Evolutionary conservation across 495 filamentous ascomycete genomes (phyloP).

Genomic region (Ramalina peruviana): DNA sequence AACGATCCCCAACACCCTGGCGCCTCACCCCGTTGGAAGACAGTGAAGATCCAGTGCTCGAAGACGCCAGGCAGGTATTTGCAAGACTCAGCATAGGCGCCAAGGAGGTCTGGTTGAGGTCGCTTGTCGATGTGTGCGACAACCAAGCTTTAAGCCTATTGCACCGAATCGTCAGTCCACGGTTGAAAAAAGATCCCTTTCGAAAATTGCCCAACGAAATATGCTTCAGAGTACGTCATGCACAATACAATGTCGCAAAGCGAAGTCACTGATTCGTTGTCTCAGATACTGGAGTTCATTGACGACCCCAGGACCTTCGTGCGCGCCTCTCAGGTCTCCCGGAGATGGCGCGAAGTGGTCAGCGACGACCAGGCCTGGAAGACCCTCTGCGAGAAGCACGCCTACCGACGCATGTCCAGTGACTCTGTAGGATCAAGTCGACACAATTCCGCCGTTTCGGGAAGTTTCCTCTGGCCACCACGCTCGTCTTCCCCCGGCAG

Average conservation of each 20-base stretch:
- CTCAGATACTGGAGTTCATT: slow-evolving; percentile 77
- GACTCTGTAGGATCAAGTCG: slow-evolving; percentile 22
- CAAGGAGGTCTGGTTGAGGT: slow-evolving; percentile 56
- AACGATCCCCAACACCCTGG: slow-evolving; percentile 44
- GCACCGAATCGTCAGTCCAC: slow-evolving; percentile 78
- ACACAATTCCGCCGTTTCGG: slow-evolving; percentile 5
- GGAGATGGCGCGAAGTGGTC: slow-evolving; percentile 80
- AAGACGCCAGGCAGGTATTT: slow-evolving; percentile 43
- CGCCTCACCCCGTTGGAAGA: slow-evolving; percentile 30
- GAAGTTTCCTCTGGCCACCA: slow-evolving; percentile 11
- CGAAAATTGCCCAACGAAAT: slow-evolving; percentile 78
- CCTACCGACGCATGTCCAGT: slow-evolving; percentile 51
- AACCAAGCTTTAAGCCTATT: slow-evolving; percentile 92
- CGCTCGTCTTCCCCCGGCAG: slow-evolving; percentile 14
- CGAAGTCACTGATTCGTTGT: slow-evolving; percentile 2
- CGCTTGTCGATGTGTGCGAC: slow-evolving; percentile 81
- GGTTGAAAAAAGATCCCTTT: slow-evolving; percentile 93
- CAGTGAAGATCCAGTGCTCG: slow-evolving; percentile 39
- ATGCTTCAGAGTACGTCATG: slow-evolving; percentile 55
- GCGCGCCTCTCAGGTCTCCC: slow-evolving; percentile 83
- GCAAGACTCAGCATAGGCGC: slow-evolving; percentile 36
- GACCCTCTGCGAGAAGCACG: slow-evolving; percentile 85
- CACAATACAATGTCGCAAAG: background rate
- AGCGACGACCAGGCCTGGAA: slow-evolving; percentile 98
- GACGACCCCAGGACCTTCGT: slow-evolving; percentile 89